Conservation (phyloP, 2,329 filamentous ascomycete species). For the Escovopsis weberi region DNA sequence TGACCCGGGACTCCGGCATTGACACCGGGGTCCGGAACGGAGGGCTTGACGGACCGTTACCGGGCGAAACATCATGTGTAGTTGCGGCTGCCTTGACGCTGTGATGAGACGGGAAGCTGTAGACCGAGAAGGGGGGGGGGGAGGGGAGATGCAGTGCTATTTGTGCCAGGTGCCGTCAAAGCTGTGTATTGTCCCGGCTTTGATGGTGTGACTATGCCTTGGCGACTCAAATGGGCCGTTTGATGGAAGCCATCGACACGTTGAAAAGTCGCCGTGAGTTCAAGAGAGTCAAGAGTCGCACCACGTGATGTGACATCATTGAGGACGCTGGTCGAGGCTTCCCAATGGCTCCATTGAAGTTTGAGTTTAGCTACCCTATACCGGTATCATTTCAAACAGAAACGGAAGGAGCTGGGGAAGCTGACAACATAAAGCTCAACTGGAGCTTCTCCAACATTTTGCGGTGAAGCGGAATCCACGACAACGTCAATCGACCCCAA, state of each 20-base stretch:
- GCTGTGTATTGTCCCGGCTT: too few species aligned
- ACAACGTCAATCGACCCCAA: too few species aligned
- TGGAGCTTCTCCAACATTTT: too few species aligned
- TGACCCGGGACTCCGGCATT: constrained; percentile 1
- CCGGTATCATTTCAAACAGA: too few species aligned
- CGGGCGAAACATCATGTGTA: constrained; percentile 16
- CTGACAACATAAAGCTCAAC: too few species aligned
- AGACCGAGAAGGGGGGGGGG: not conserved
- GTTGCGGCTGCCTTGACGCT: too few species aligned
- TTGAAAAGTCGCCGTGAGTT: not conserved
- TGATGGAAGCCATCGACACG: not conserved
- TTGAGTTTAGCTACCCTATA: constrained; percentile 2
- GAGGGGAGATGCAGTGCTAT: not conserved
- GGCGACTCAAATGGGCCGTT: not conserved
- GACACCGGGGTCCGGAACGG: constrained; percentile 7
- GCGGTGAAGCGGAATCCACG: too few species aligned
- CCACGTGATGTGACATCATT: constrained; percentile 8
- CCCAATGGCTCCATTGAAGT: not conserved
- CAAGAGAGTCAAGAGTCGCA: not conserved
- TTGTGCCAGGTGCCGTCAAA: not conserved
- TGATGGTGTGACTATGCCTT: not conserved
- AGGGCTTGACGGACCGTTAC: constrained; percentile 11
- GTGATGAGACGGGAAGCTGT: not conserved
- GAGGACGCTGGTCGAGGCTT: not conserved
- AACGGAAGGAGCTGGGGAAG: too few species aligned